Base-by-base conservation (phyloP, 2,329 filamentous ascomycete genomes). In the Coniochaeta sp. region DNA sequence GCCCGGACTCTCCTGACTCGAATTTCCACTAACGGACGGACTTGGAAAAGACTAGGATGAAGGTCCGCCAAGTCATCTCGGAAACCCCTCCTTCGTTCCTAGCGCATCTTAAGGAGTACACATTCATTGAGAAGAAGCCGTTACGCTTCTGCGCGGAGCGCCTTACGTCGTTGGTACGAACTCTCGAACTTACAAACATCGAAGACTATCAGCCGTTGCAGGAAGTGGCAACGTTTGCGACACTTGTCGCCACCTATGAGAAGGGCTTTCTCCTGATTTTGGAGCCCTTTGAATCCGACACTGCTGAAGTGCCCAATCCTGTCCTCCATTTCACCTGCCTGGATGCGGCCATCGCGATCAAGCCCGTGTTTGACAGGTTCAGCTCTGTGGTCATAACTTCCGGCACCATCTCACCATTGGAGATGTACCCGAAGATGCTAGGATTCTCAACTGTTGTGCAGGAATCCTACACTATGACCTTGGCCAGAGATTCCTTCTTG, bases 381-480 rank as follows among this genome's bases (percentile, higher is more conserved):
- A 93, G 91, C 73, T 98, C 95, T 1, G 95, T 99, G 65, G 96
- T 99, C 70, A 98, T 99, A 71, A 99, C 95, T 0, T 98, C 95
- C 0, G 95, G 95, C 64, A 99, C 95, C 1, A 91, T 99, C 62
- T 98, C 95, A 1, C 95, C 95, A 0, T 77, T 99, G 3, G 96
- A 99, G 72, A 99, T 99, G 89, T 99, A 99, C 69, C 96, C 95
- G 0, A 97, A 96, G 70, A 99, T 99, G 93, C 86, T 99, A 28
- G 89, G 91, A 58, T 99, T 99, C 75, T 82, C 83, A 10, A 91
- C 93, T 1, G 92, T 98, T 0, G 89, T 98, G 3, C 93, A 98
- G 71, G 93, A 99, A 73, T 99, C 96, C 0, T 99, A 99, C 76
- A 87, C 86, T 64, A 99, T 99, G 92, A 98, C 95, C 0, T 83